phyloP scores from a whole-genome alignment of 345 rosid species.

The Eucalyptus erythrocorys region DNA sequence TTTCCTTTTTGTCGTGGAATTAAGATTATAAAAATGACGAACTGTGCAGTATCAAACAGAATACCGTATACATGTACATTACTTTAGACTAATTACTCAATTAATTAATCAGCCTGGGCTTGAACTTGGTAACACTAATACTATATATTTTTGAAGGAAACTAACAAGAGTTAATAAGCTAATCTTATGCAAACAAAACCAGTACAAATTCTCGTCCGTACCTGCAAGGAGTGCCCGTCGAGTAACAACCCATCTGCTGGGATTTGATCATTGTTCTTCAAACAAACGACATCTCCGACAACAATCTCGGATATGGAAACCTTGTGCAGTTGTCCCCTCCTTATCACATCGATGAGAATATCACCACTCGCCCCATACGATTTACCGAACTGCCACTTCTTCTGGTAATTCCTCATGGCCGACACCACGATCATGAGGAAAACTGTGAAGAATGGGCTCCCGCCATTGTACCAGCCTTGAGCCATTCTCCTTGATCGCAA shows the following conservation, averaged over 20 bases:
- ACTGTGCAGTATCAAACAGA: no score
- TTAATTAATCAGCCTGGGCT: no score
- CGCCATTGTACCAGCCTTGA: slow-evolving; percentile 30
- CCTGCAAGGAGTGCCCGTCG: rapidly evolving
- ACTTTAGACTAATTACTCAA: not conserved
- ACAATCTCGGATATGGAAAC: slow-evolving; percentile 12
- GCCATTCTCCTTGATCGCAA: slow-evolving; percentile 44
- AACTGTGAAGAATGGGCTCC: no score
- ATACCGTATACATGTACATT: not conserved
- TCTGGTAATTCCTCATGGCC: slow-evolving; percentile 22
- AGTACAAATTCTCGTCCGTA: no score
- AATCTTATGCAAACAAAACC: not conserved
- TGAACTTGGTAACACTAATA: no score
- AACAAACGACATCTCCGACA: no score
- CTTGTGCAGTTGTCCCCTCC: slow-evolving; percentile 26
- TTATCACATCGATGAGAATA: slow-evolving; percentile 38
- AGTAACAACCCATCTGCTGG: no score
- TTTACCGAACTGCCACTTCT: slow-evolving; percentile 42
- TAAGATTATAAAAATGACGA: not conserved
- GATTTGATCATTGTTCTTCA: no score
- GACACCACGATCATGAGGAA: slow-evolving; percentile 40
- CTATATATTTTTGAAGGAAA: rapidly evolving
- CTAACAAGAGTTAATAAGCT: not conserved
- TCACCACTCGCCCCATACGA: slow-evolving; percentile 29
- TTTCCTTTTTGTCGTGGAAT: not conserved